Evolutionary conservation across 192 early-diverging fungal genomes (phyloP).

Genomic region (Linnemannia schmuckeri): DNA sequence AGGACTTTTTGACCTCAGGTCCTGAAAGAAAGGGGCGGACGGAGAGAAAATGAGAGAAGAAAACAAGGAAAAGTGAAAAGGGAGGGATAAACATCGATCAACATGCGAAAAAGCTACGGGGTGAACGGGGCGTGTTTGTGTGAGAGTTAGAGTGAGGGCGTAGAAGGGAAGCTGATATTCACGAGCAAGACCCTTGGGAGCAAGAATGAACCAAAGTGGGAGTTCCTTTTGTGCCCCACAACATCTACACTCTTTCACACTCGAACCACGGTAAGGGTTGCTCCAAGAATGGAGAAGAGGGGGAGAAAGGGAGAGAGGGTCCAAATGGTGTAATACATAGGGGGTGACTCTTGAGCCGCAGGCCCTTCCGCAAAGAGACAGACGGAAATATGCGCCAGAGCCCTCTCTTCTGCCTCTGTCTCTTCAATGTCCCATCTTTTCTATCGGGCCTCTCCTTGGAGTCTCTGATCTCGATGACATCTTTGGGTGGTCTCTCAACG

Average conservation of each 20-base stretch:
- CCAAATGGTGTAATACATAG: neutral
- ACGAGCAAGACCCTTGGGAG: no score
- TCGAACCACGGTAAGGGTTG: neutral
- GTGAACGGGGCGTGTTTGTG: neutral
- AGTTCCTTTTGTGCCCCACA: neutral
- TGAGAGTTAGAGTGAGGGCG: neutral
- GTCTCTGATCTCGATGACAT: neutral
- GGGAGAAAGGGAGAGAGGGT: neutral
- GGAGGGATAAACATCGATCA: slow-evolving; percentile 3
- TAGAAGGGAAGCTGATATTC: neutral
- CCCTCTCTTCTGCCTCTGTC: neutral
- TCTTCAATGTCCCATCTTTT: neutral
- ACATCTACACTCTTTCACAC: neutral
- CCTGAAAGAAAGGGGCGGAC: neutral
- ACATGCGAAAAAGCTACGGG: neutral
- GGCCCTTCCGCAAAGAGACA: neutral
- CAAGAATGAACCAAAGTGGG: no score
- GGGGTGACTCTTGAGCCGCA: neutral
- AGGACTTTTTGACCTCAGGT: neutral
- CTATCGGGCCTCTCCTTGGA: neutral
- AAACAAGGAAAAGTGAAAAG: neutral
- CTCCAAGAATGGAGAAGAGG: neutral
- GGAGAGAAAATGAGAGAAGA: neutral
- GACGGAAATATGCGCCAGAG: neutral
- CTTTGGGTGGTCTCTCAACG: neutral